Conservation (phyloP, 768 basidiomycete species). For the Asterophora lycoperdoides region DNA sequence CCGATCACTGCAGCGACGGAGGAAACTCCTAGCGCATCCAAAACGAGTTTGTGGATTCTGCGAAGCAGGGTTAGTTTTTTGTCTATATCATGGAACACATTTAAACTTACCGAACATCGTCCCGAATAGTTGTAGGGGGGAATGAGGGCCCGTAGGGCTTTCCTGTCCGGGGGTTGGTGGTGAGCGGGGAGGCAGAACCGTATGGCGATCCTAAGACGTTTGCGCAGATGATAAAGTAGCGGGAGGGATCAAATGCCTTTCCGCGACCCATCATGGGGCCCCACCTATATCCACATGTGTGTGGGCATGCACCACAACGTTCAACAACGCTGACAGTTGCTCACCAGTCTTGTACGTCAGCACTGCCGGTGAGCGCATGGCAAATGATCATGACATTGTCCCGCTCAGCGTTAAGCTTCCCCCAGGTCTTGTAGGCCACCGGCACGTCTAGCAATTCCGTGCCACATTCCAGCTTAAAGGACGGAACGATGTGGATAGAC, state of each 20-base stretch:
- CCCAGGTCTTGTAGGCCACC: constrained; percentile 98
- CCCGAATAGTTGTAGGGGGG: constrained; percentile 85
- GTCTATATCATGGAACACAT: not conserved
- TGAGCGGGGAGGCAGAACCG: constrained; percentile 86
- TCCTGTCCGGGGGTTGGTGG: constrained; percentile 72
- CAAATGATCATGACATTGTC: constrained; percentile 98
- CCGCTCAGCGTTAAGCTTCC: constrained; percentile 63
- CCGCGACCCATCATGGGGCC: constrained; percentile 89
- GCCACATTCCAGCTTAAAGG: constrained; percentile 84
- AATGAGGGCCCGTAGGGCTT: constrained; percentile 88
- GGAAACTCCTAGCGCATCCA: constrained; percentile 72
- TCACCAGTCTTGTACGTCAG: constrained; percentile 97
- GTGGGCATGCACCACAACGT: not conserved
- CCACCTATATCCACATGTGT: constrained; percentile 60
- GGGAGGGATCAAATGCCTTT: constrained; percentile 83
- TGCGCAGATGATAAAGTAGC: constrained; percentile 91
- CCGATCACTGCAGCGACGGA: constrained; percentile 89
- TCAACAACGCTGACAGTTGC: constrained; percentile 22
- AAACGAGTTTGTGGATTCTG: constrained; percentile 82
- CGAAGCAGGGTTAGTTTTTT: not conserved
- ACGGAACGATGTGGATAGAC: constrained; percentile 51
- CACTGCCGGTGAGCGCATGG: constrained; percentile 95
- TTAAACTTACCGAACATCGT: constrained; percentile 73
- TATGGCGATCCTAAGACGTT: constrained; percentile 96
- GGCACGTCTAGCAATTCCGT: constrained; percentile 64